These are phyloP conservation scores for Orobanche coerulescens DNA, from an alignment of 257 asterid species.

Conservation along the genomic window DNA sequence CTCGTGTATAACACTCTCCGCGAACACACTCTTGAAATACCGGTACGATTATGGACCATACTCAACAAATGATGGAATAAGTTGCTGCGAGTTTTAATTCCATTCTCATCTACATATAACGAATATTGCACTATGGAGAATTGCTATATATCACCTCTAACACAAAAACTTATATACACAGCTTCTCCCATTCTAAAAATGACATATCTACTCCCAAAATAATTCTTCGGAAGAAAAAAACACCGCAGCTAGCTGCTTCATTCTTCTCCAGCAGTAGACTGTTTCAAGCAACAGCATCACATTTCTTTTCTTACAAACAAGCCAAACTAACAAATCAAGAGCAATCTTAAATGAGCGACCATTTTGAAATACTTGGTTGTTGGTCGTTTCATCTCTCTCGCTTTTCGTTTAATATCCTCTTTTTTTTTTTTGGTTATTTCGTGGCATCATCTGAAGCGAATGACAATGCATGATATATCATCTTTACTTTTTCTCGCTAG, in stretches of 20 bases:
- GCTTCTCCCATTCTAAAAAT: constrained; percentile 21
- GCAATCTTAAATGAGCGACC: constrained; percentile 9
- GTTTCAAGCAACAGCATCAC: constrained; percentile 6
- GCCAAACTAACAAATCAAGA: constrained; percentile 18
- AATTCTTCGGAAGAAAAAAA: constrained; percentile 2
- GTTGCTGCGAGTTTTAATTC: constrained; percentile 4
- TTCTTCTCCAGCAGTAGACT: constrained; percentile 12
- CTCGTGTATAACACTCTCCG: too few relatives aligned
- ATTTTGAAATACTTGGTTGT: neutral
- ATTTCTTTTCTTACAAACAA: constrained; percentile 18
- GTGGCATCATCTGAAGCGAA: constrained; percentile 50
- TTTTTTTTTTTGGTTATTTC: neutral
- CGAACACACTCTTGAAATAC: too few relatives aligned
- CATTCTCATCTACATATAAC: too few relatives aligned
- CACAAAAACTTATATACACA: constrained; percentile 20
- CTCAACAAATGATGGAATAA: too few relatives aligned
- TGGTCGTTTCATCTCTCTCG: neutral
- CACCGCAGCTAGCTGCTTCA: constrained; percentile 15
- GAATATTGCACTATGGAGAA: too few relatives aligned
- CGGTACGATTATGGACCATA: too few relatives aligned
- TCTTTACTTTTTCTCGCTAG: constrained; percentile 69
- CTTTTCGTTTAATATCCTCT: neutral
- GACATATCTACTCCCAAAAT: constrained; percentile 21
- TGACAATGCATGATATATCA: constrained; percentile 75
- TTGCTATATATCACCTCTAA: constrained; percentile 24